Evolutionary conservation across 2,329 filamentous ascomycete species (phyloP).

Genomic region (Exophiala aquamarina): DNA sequence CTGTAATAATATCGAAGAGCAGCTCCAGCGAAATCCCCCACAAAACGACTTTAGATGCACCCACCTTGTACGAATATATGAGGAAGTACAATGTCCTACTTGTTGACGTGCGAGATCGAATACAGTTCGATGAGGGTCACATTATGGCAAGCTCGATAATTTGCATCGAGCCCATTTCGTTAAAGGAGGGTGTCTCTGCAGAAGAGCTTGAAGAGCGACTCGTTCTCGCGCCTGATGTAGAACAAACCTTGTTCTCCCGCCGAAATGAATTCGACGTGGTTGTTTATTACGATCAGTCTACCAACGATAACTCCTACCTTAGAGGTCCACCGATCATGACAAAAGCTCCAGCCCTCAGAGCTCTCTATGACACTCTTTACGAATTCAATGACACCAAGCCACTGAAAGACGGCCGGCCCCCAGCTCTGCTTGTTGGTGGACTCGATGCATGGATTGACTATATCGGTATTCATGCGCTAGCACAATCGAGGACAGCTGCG

Average conservation of each 20-base stretch:
- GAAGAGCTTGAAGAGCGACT: slow-evolving; percentile 58
- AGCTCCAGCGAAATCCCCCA: slow-evolving; percentile 51
- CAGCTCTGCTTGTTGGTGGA: slow-evolving; percentile 78
- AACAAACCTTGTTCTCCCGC: slow-evolving; percentile 72
- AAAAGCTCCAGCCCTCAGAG: slow-evolving; percentile 60
- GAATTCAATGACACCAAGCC: slow-evolving; percentile 81
- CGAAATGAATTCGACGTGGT: slow-evolving; percentile 78
- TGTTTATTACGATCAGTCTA: slow-evolving; percentile 81
- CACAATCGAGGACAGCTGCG: slow-evolving; percentile 56
- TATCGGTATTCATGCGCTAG: slow-evolving; percentile 68
- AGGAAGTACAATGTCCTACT: slow-evolving; percentile 67
- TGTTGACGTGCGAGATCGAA: slow-evolving; percentile 79
- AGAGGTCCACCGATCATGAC: slow-evolving; percentile 46
- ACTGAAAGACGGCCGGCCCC: slow-evolving; percentile 62
- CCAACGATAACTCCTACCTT: slow-evolving; percentile 59
- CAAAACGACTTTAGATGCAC: slow-evolving; percentile 64
- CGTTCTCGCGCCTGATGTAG: slow-evolving; percentile 52
- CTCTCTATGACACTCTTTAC: slow-evolving; percentile 74
- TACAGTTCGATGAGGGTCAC: slow-evolving; percentile 83
- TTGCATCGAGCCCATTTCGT: slow-evolving; percentile 81
- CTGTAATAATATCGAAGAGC: slow-evolving; percentile 40
- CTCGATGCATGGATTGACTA: slow-evolving; percentile 83
- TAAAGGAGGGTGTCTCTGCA: slow-evolving; percentile 66
- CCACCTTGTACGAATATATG: slow-evolving; percentile 71
- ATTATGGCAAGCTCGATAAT: slow-evolving; percentile 81